phyloP scores from a whole-genome alignment of 164 flowering plant species.

The Piper longum region DNA sequence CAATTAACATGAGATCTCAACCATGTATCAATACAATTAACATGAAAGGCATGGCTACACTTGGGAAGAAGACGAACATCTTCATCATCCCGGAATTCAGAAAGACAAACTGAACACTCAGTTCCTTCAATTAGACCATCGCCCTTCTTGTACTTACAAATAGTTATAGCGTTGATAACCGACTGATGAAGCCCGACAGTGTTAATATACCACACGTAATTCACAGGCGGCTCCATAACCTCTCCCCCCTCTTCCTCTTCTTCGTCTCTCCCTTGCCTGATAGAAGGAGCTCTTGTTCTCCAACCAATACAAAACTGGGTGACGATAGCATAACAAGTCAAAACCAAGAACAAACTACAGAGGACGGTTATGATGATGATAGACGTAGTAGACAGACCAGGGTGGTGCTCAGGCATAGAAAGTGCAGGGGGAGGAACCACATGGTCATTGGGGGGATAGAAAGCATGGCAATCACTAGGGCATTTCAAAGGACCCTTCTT shows the following conservation, averaged over 20 bases:
- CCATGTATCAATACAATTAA: slow-evolving; percentile 69
- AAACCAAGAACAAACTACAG: not conserved
- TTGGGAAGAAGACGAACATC: slow-evolving; percentile 48
- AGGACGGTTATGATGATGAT: not conserved
- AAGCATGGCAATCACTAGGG: not conserved
- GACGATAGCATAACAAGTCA: not conserved
- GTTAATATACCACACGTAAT: slow-evolving; percentile 3
- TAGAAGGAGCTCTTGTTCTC: not conserved
- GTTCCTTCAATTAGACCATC: slow-evolving; percentile 57
- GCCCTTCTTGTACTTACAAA: slow-evolving; percentile 43
- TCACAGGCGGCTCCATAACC: not conserved
- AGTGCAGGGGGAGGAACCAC: not conserved
- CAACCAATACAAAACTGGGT: not conserved
- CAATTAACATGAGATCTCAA: slow-evolving; percentile 47
- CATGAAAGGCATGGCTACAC: slow-evolving; percentile 63
- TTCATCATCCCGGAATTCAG: slow-evolving; percentile 46
- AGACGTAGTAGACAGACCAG: not conserved
- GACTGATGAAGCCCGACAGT: slow-evolving; percentile 52
- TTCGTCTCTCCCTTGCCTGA: not conserved
- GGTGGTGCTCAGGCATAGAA: not conserved
- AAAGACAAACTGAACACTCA: slow-evolving; percentile 56
- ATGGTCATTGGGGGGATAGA: not conserved
- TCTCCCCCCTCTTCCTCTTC: not conserved
- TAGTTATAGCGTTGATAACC: slow-evolving; percentile 51
- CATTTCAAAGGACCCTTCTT: too few species aligned